Base-by-base conservation (phyloP, 805 yeast species). In the Candida ortonii region DNA sequence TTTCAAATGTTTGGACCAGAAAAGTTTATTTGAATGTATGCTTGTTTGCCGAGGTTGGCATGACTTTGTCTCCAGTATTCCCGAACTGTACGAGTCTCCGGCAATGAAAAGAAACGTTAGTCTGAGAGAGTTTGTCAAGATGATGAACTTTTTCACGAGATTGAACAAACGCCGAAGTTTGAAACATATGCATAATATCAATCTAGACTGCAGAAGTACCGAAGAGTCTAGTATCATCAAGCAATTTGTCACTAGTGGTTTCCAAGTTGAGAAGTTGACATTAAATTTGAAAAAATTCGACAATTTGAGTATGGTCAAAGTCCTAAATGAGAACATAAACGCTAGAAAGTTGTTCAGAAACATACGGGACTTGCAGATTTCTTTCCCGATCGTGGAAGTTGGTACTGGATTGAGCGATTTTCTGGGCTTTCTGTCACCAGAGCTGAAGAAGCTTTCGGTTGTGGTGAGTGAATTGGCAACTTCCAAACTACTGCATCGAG, bases 31-130 rank as follows among this genome's bases (percentile, higher is more conserved):
- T 11, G 30, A 33, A 12, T 38, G 55, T 22, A 18, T 47, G 5
- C 7, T 18, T 6, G 57, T 54, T 6, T 36, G 34, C 15, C 34
- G 30, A n/a, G 9, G 9, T 7, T 54, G 59, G 59, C 14, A 43
- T 25, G 16, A 28, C 3, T 25, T 30, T 2, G 25, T 54, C 1
- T 24, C 21, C 3, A 31, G 29, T 3, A 24, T 35, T 3, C 49
- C 50, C 2, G 28, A 32, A n/a, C n/a, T 49, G 4, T 36, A 45
- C 10, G 33, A 31, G 3, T n/a, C 25, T 5, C 49, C 47, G 3
- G 22, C 6, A 2, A 25, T 51, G 29, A 39, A 38, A 23, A 22
- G 30, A 3, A 16, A 30, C 8, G 10, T 47, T 6, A 15, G 40
- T 2, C 25, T 33, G 9, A 35, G 34, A 10, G 38, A 44, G 11